phyloP scores from a whole-genome alignment of 140 eudicot genomes.

The Ambrosia hybrid region DNA sequence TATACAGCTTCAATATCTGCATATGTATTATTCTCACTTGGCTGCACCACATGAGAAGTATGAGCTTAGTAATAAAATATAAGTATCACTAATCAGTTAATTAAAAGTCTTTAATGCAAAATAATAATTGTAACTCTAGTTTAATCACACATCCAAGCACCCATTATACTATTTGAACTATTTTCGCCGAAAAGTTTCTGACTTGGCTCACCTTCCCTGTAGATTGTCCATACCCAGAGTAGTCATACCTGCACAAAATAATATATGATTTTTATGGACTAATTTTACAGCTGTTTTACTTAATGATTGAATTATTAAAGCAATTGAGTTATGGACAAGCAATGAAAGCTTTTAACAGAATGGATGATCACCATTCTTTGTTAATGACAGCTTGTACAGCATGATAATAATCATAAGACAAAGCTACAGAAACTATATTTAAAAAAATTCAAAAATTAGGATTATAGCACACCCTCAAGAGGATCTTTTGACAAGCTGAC shows the following conservation, averaged over 20 bases:
- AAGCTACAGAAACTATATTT: not conserved
- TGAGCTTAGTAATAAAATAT: slow-evolving; percentile 15
- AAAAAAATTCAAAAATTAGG: too few species aligned
- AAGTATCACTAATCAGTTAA: not conserved
- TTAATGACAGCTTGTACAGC: not conserved
- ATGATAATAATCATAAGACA: not conserved
- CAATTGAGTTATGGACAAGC: not conserved
- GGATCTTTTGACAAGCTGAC: too few species aligned
- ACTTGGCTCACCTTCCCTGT: slow-evolving; percentile 72
- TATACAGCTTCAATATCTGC: slow-evolving; percentile 94
- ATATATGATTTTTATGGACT: not conserved
- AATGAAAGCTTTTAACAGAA: not conserved
- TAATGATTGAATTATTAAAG: not conserved
- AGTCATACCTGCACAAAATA: slow-evolving; percentile 71
- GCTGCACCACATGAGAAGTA: slow-evolving; percentile 51
- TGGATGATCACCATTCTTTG: not conserved
- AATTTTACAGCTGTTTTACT: not conserved
- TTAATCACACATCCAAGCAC: too few species aligned
- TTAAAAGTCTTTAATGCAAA: too few species aligned
- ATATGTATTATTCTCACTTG: slow-evolving; percentile 90
- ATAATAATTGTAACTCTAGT: not conserved
- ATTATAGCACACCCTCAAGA: too few species aligned
- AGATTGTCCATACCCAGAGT: slow-evolving; percentile 93
- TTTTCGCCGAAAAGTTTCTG: not conserved
- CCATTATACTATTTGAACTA: too few species aligned